Percentiles rank a stretch among this genome's conserved stretches.
These are phyloP conservation scores for Wickerhamomyces queroliae DNA, from an alignment of 805 yeast species.

Conservation along the genomic window DNA sequence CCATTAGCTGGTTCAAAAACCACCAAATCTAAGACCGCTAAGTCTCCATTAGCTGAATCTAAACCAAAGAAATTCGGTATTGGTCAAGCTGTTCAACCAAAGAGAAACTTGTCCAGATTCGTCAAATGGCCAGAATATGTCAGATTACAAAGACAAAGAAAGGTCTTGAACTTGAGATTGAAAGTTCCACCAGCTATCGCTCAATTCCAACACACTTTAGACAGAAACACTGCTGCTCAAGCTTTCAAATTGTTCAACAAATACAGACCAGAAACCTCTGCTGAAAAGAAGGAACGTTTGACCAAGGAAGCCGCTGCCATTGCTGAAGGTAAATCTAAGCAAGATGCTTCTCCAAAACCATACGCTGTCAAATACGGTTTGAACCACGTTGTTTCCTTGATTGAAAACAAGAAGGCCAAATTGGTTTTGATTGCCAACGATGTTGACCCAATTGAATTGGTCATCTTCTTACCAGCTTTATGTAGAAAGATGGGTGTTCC, in stretches of 20 bases:
- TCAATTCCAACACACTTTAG: constrained; percentile 93
- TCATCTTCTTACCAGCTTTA: constrained; percentile 95
- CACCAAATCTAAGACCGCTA: constrained; percentile 49
- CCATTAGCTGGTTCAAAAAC: constrained; percentile 60
- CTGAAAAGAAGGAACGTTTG: constrained; percentile 98
- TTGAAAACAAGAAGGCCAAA: constrained; percentile 98
- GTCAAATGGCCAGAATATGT: constrained; percentile 99
- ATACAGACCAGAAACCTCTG: constrained; percentile 96
- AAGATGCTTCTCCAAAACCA: constrained; percentile 96
- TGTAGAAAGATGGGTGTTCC: constrained; percentile 99
- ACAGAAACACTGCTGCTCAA: constrained; percentile 98
- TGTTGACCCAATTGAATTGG: constrained; percentile 98
- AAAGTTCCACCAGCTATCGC: constrained; percentile 99
- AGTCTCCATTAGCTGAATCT: constrained; percentile 86
- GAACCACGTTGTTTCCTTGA: constrained; percentile 95
- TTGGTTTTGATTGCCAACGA: constrained; percentile 97
- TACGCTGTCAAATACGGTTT: constrained; percentile 96
- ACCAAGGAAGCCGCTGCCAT: constrained; percentile 98
- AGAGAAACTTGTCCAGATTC: constrained; percentile 92
- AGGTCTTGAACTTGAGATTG: constrained; percentile 89
- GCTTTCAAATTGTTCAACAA: constrained; percentile 96
- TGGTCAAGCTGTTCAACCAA: constrained; percentile 94
- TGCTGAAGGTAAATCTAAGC: constrained; percentile 96
- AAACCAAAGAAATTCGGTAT: constrained; percentile 93
- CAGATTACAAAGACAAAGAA: constrained; percentile 98